Evolutionary conservation across 1,284 basidiomycete species (phyloP).

Genomic region (Leccinum subspadiceum): DNA sequence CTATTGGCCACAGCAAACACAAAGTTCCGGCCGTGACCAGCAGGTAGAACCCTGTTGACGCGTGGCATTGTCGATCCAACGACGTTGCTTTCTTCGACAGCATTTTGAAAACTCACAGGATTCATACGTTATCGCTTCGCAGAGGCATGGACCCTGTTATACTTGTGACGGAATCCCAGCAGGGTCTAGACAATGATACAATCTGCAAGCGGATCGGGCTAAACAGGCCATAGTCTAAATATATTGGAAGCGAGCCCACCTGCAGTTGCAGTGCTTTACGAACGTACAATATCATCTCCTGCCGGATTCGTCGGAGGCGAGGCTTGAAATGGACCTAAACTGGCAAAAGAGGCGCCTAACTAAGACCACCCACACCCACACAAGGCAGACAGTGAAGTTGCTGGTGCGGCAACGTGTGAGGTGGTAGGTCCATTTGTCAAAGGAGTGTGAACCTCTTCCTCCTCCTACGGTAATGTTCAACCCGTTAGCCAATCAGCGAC

Average conservation of each 20-base stretch:
- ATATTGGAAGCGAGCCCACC: neutral
- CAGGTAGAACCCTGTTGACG: constrained; percentile 1
- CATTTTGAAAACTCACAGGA: neutral
- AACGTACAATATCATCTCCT: constrained; percentile 1
- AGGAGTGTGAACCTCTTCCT: neutral
- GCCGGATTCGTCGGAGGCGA: neutral
- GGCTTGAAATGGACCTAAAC: neutral
- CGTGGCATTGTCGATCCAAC: constrained; percentile 21
- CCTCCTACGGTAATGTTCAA: no score
- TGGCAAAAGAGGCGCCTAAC: constrained; percentile 1
- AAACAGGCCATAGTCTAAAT: neutral
- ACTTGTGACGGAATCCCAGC: neutral
- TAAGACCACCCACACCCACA: neutral
- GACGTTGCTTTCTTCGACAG: neutral
- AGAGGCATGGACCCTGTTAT: constrained; percentile 1
- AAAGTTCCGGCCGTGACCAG: neutral
- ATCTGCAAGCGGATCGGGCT: neutral
- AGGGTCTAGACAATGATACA: neutral
- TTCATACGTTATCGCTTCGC: constrained; percentile 27
- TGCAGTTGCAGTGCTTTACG: neutral
- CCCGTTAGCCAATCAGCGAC: constrained; percentile 15
- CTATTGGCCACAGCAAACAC: neutral
- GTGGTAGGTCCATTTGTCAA: neutral
- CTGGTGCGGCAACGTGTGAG: constrained; percentile 1
- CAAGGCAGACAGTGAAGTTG: neutral